These are phyloP conservation scores for Hypholoma sublateritium DNA, from an alignment of 768 basidiomycete genomes.

Conservation along the genomic window DNA sequence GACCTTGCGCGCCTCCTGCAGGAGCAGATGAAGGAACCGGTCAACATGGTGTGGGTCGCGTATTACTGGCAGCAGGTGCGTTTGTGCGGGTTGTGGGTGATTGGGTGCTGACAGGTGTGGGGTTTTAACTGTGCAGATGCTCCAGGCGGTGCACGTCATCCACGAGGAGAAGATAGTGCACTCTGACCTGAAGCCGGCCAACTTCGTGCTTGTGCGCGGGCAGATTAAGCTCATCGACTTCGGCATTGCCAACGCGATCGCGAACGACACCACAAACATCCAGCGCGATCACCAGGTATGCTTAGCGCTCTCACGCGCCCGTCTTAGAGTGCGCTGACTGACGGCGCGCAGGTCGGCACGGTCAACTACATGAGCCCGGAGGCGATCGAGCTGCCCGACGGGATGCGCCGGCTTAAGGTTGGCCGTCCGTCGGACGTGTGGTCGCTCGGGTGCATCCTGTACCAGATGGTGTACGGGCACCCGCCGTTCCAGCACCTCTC, in stretches of 20 bases:
- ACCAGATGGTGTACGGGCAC: constrained; percentile 97
- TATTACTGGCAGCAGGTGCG: constrained; percentile 96
- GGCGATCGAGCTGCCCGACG: constrained; percentile 86
- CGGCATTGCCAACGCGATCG: constrained; percentile 98
- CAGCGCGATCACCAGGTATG: constrained; percentile 91
- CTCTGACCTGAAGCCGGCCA: constrained; percentile 97
- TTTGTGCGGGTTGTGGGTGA: neutral
- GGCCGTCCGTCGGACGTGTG: constrained; percentile 96
- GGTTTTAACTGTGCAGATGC: constrained; percentile 61
- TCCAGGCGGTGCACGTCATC: constrained; percentile 97
- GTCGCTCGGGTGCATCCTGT: constrained; percentile 96
- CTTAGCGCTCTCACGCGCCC: neutral
- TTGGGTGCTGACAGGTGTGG: constrained; percentile 1
- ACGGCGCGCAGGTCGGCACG: constrained; percentile 73
- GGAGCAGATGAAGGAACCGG: constrained; percentile 78
- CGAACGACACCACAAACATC: constrained; percentile 98
- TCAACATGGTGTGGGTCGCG: constrained; percentile 93
- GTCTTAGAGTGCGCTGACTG: neutral
- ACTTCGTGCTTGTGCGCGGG: constrained; percentile 95
- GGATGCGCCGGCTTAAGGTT: constrained; percentile 88
- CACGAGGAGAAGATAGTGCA: constrained; percentile 99
- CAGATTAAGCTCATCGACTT: constrained; percentile 98
- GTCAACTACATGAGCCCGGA: constrained; percentile 99
- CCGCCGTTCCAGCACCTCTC: constrained; percentile 89
- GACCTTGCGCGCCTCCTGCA: constrained; percentile 83